Evolutionary conservation across 768 basidiomycete species (phyloP), one percentile per base, ranked within the genome.

Genomic region (Xerocomellus dryophilus): DNA sequence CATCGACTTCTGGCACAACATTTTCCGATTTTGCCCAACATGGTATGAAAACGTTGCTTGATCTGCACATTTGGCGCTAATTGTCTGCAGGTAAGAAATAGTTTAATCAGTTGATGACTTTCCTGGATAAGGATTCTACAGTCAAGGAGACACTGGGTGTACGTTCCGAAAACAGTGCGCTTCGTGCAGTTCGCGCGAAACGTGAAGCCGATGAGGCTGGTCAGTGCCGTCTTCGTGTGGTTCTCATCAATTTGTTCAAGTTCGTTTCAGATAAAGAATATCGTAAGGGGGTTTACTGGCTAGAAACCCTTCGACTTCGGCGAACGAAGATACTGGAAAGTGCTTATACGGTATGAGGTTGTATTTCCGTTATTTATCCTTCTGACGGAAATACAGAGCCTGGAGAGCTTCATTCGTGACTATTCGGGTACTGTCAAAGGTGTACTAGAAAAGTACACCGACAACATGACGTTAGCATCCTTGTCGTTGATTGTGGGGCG

Each of bases 141-240:
- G 78, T 78, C 18, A 86, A 85, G 60, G 87, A 88, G 55, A 71
- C 75, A 11, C 65, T 81, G 45, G 81, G 81, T 29, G 78, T 79
- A 12, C 78, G 84, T 32, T 66, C 75, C 41, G 81, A 86, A 63
- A 87, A 78, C 54, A 77, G 76, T 49, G 86, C 92, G 1, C 73
- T 94, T 55, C 82, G 86, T 47, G 80, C 84, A 23, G 89, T 92
- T 17, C 84, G 88, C 38, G 84, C 88, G 21, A 95, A 93, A 72
- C 78, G 94, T 45, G 93, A 97, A 60, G 86, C 88, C 5, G 93
- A 96, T 34, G 93, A 96, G 68, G 93, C 93, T 54, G 90, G 92
- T 88, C 53, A 57, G 78, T 67, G 17, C 20, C 29, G 3, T 45
- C n/a, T 39, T 17, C 44, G 15, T 5, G 11, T 32, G 8, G 23